phyloP scores from a whole-genome alignment of 495 filamentous ascomycete species.

The Penicillium silybi region DNA sequence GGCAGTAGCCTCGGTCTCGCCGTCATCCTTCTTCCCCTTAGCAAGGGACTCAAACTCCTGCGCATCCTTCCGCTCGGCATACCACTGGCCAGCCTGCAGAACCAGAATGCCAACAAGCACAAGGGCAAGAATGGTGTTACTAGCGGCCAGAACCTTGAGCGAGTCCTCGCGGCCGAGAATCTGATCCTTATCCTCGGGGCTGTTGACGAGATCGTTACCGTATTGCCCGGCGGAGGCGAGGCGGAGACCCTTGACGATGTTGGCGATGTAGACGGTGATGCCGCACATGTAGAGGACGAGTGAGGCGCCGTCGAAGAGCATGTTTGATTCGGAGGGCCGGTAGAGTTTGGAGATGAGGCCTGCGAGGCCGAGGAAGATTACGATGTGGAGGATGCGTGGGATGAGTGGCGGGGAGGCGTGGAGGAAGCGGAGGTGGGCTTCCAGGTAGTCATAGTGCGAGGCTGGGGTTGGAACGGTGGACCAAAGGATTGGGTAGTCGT shows the following conservation, averaged over 20 bases:
- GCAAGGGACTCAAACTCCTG: constrained; percentile 66
- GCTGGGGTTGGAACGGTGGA: constrained; percentile 57
- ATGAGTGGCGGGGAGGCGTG: constrained; percentile 87
- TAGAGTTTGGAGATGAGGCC: constrained; percentile 94
- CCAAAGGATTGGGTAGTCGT: constrained; percentile 98
- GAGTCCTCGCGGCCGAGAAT: constrained; percentile 74
- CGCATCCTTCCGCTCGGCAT: constrained; percentile 87
- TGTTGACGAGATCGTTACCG: constrained; percentile 41
- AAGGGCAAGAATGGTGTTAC: constrained; percentile 90
- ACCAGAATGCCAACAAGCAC: constrained; percentile 88
- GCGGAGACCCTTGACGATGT: constrained; percentile 89
- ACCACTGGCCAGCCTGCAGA: constrained; percentile 97
- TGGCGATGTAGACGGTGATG: constrained; percentile 85
- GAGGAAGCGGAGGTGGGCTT: constrained; percentile 81
- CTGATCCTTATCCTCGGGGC: constrained; percentile 31
- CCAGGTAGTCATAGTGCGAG: constrained; percentile 72
- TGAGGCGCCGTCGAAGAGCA: constrained; percentile 92
- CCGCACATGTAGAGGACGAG: constrained; percentile 90
- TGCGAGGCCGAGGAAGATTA: constrained; percentile 78
- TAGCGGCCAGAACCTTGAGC: constrained; percentile 86
- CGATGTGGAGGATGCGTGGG: constrained; percentile 87
- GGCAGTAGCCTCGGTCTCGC: constrained; percentile 12
- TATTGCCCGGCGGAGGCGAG: constrained; percentile 60
- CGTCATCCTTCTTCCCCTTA: constrained; percentile 47
- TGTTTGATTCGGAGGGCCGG: constrained; percentile 84